Evolutionary conservation across 805 yeast genomes (phyloP).

Genomic region (Blastobotrys mokoenaii): DNA sequence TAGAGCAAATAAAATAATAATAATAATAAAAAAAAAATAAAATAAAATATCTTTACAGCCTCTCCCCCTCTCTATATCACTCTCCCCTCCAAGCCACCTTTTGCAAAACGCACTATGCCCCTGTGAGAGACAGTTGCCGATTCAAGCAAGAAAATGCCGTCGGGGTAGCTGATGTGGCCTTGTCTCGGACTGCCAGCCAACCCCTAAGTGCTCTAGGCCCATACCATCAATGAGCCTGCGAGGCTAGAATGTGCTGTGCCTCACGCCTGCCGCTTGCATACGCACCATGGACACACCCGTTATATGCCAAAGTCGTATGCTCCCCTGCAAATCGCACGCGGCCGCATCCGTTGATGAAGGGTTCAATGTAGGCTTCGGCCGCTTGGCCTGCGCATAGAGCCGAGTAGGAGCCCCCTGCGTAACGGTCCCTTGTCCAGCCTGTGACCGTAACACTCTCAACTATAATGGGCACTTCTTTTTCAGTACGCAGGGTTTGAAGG

Average conservation of each 20-base stretch:
- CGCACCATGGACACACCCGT: constrained; percentile 91
- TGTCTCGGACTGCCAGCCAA: too few relatives aligned
- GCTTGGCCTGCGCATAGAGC: constrained; percentile 8
- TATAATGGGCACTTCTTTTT: constrained; percentile 12
- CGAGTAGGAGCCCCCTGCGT: constrained; percentile 66
- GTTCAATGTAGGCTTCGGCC: constrained; percentile 7
- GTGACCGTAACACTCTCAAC: constrained; percentile 28
- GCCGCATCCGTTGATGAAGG: neutral
- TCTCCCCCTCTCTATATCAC: too few relatives aligned
- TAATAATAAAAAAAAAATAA: too few relatives aligned
- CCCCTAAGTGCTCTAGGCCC: too few relatives aligned
- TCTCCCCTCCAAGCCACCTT: too few relatives aligned
- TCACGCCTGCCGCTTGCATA: constrained; percentile 66
- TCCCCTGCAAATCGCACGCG: constrained; percentile 69
- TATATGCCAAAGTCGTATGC: constrained; percentile 77
- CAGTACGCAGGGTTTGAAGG: constrained; percentile 22
- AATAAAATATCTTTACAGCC: too few relatives aligned
- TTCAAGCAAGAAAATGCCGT: too few relatives aligned
- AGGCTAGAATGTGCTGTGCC: constrained; percentile 32
- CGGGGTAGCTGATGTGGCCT: too few relatives aligned
- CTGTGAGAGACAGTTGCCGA: too few relatives aligned
- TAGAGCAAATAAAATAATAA: too few relatives aligned
- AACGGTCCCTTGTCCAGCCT: constrained; percentile 66
- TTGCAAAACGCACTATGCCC: too few relatives aligned
- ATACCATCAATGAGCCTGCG: too few relatives aligned